Base-by-base conservation (phyloP, 805 yeast species). In the Saccharomycopsis babjevae region DNA sequence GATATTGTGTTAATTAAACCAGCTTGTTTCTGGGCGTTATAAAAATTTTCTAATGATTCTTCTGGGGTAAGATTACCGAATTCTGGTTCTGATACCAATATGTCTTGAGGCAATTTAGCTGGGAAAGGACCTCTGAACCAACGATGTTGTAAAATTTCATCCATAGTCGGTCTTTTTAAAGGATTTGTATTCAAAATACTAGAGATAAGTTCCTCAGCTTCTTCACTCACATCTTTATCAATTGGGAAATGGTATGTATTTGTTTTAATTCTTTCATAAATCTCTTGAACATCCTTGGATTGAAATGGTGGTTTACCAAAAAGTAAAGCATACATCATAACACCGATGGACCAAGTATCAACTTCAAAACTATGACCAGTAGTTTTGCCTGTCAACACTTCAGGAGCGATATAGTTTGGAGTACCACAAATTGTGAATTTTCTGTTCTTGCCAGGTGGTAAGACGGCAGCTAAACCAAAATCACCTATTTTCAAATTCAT, bases 381-480 rank as follows among this genome's bases (percentile, higher is more conserved):
- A 59, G 78, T 82, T 68, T 90, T 90, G 34, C 96, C 96, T 50
- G 91, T 88, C 66, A 94, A 79, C 25, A 94, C 96, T 76, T 94
- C 99, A 7, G 99, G 99, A 0, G 99, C 97, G 70, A 94, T 94
- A 72, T 94, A 94, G 74, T 94, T 94, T 63, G 99, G 99, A 28
- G 99, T 94, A 59, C 99, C 99, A 74, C 99, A 94, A 60, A 94
- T 89, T 54, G 99, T 93, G 71, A 86, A 88, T 69, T 93, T 90
- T 66, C 93, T 84, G 57, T 89, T 89, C 61, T 80, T 80, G 36
- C 80, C 77, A 25, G 83, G 77, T 52, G 87, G 88, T 64, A 94
- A 79, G n/a, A 89, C 87, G 0, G 97, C 91, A n/a, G 99, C 99
- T 63, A 94, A 80, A 38, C 99, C 99, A 75, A 94, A 94, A 73